Base-by-base conservation (phyloP, 2,329 filamentous ascomycete genomes). In the Trichoderma sp. region DNA sequence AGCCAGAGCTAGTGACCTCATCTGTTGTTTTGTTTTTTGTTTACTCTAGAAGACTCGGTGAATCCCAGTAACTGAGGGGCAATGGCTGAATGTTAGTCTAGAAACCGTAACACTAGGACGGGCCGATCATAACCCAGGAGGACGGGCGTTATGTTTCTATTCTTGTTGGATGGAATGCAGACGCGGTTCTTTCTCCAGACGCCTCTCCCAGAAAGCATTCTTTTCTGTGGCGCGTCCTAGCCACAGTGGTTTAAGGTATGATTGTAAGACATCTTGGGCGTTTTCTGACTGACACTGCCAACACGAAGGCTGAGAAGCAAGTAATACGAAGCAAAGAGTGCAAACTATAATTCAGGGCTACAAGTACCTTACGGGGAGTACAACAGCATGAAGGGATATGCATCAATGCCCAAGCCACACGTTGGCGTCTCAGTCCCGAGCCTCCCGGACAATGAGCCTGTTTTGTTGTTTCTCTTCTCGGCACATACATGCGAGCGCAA, bases 341-440 rank as follows among this genome's bases (percentile, higher is more conserved):
- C 43, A 47, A 65, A 65, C 62, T 65, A 65, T 53, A 65, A 65
- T 53, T 50, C 47, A 13, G 1, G 47, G 47, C 20, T 53, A 53
- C 20, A 20, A 23, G 43, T 39, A 34, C 32, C 32, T 34, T 13
- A 43, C 15, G 15, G 39, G 15, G 39, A 43, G 39, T n/a, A 43
- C 39, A 43, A n/a, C 39, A 50, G 32, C 20, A 26, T n/a, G n/a
- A 64, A 36, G 43, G 47, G 20, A 36, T 50, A 43, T 58, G 64
- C 23, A 67, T 67, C 17, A n/a, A 67, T 23, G 50, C 64, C 32
- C 17, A 67, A 36, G 64, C 50, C 64, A 58, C 64, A 43, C 64
- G 28, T 34, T 17, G 34, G 64, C 50, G 39, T 34, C 34, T 30
- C 57, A 36, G 13, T 67, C 53, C 64, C 64, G 64, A 67, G 64